Base-by-base conservation (phyloP, 2,329 filamentous ascomycete species). In the Emergomyces pasteurianus region DNA sequence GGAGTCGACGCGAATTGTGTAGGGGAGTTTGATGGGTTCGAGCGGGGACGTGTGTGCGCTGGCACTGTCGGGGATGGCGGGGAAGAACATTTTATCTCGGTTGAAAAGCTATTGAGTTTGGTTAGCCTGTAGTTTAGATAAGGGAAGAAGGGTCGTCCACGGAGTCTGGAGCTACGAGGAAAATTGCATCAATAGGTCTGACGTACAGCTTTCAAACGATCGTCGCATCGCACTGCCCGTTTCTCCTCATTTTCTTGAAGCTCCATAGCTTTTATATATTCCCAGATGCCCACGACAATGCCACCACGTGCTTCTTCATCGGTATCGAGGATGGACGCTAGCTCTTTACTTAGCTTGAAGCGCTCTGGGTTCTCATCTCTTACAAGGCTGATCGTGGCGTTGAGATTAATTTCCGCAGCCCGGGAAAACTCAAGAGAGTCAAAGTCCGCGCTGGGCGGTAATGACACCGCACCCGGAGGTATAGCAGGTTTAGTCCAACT, bases 231-330 rank as follows among this genome's bases (percentile, higher is more conserved):
- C 67, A 99, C 92, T 63, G 89, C 88, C 63, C 94, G 84, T 78
- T 94, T 94, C 72, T 99, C 94, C 63, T 97, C 92, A 65, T 96
- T 92, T 71, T 96, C 92, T 72, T 95, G 90, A 54, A 99, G 79
- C 21, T 87, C 86, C 79, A 89, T 88, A 23, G 89, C 81, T 67
- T 90, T 87, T 66, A 96, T 89, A 69, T 99, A 99, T 71, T 96
- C 92, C 90, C 92, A 99, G 38, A 99, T 83, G 16, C 89, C 92
- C 80, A 95, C 89, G 34, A 96, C 86, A 7, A 92, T 88, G 64
- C 94, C 91, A 46, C 90, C 87, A 36, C 91, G 86, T 34, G 94
- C 92, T 58, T 90, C 92, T 73, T 95, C 90, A 56, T 86, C 81
- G 69, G 89, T 89, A 69, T 96, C 94, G 21, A 97, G 80, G 16